A percentile compares a stretch with the other conserved stretches of the same genome.
Conservation (phyloP, 441 rosid genomes). For the Brassica balearica region DNA sequence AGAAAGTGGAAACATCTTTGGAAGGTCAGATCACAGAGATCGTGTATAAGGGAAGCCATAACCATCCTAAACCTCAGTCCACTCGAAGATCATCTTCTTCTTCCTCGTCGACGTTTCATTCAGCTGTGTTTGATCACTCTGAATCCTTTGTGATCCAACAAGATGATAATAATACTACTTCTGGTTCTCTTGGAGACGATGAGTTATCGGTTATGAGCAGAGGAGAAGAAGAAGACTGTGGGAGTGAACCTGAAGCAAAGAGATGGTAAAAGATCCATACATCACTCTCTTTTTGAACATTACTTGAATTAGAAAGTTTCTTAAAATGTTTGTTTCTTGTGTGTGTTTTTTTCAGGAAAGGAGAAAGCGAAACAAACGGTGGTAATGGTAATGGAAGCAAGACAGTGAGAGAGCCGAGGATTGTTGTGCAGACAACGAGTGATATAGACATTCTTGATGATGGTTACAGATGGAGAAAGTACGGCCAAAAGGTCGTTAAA, state of each 20-base stretch:
- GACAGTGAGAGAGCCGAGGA: slow-evolving; percentile 68
- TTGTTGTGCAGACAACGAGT: slow-evolving; percentile 72
- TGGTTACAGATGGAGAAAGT: slow-evolving; percentile 77
- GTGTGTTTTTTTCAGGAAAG: slow-evolving; percentile 52
- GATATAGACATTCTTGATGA: slow-evolving; percentile 73
- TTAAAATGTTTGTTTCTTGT: background rate
- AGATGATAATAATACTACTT: slow-evolving; percentile 67
- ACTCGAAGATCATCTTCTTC: slow-evolving; percentile 61
- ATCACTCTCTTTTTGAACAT: background rate
- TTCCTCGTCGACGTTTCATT: slow-evolving; percentile 43
- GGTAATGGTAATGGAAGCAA: slow-evolving; percentile 59
- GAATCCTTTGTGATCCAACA: slow-evolving; percentile 62
- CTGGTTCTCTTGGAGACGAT: slow-evolving; percentile 72
- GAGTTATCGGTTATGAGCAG: slow-evolving; percentile 62
- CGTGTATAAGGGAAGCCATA: slow-evolving; percentile 72
- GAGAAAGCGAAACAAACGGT: slow-evolving; percentile 55
- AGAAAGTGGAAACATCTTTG: slow-evolving; percentile 68
- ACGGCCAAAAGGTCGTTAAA: slow-evolving; percentile 75
- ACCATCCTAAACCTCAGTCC: slow-evolving; percentile 70
- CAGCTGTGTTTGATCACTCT: slow-evolving; percentile 41
- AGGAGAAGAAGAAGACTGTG: slow-evolving; percentile 63
- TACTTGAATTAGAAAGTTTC: slow-evolving; percentile 7
- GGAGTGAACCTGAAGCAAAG: slow-evolving; percentile 77
- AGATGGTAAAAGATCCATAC: slow-evolving; percentile 59
- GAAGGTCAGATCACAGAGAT: slow-evolving; percentile 78